phyloP scores from a whole-genome alignment of 257 asterid genomes.

The Nicotiana tabacum region DNA sequence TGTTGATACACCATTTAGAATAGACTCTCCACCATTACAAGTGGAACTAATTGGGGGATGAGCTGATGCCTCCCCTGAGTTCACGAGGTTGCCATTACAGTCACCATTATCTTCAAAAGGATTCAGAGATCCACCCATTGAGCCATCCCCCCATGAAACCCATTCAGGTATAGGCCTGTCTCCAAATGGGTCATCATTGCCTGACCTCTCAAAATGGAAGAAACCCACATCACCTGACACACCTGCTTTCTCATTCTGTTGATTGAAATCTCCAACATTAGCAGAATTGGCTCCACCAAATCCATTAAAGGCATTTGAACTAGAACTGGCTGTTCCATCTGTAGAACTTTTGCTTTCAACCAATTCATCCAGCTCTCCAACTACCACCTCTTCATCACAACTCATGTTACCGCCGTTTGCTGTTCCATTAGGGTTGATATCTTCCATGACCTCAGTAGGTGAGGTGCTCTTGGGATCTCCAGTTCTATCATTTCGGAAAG shows the following conservation, averaged over 20 bases:
- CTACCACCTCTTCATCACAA: slow-evolving; percentile 85
- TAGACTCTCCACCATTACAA: slow-evolving; percentile 26
- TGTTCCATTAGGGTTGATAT: slow-evolving; percentile 46
- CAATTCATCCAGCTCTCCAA: slow-evolving; percentile 81
- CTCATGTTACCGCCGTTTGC: slow-evolving; percentile 41
- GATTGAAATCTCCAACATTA: slow-evolving; percentile 15
- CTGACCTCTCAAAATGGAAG: slow-evolving; percentile 63
- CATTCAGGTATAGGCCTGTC: slow-evolving; percentile 89
- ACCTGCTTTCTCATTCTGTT: slow-evolving; percentile 23
- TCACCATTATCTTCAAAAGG: slow-evolving; percentile 55
- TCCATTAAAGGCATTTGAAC: slow-evolving; percentile 26
- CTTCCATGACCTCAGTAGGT: slow-evolving; percentile 51
- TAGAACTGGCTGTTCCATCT: slow-evolving; percentile 30
- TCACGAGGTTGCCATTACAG: slow-evolving; percentile 13
- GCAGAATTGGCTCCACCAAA: slow-evolving; percentile 26
- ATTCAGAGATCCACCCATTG: slow-evolving; percentile 57
- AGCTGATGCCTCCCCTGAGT: slow-evolving; percentile 23
- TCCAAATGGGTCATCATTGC: slow-evolving; percentile 61
- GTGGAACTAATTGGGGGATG: slow-evolving; percentile 24
- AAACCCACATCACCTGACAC: slow-evolving; percentile 48
- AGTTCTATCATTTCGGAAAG: slow-evolving; percentile 74
- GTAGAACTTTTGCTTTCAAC: slow-evolving; percentile 27
- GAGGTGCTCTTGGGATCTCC: slow-evolving; percentile 51
- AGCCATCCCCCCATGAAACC: slow-evolving; percentile 80
- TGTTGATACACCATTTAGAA: slow-evolving; percentile 42